phyloP scores from a whole-genome alignment of 2,329 filamentous ascomycete genomes.

The Penicillium sp. region DNA sequence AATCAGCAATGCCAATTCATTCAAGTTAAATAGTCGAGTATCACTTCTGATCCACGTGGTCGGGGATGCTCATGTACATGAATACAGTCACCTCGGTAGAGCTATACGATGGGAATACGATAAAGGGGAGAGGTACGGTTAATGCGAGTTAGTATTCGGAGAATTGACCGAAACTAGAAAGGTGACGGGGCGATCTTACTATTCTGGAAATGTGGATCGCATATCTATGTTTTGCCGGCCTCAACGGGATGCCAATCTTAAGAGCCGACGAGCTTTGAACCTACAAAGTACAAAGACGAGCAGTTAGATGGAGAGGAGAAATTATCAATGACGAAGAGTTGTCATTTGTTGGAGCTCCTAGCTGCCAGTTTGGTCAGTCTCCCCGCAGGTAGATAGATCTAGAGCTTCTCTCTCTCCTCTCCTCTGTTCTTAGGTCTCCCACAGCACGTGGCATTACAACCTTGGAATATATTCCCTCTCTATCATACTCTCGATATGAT shows the following conservation, averaged over 20 bases:
- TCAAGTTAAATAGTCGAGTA: constrained; percentile 3
- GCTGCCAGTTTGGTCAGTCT: too few species aligned
- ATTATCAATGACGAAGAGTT: too few species aligned
- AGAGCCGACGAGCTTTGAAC: background rate
- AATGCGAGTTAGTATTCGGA: background rate
- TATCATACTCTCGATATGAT: too few species aligned
- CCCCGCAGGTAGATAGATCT: too few species aligned
- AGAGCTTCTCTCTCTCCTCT: too few species aligned
- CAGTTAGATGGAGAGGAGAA: background rate
- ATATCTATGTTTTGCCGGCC: background rate
- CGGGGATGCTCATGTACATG: background rate
- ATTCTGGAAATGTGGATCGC: background rate
- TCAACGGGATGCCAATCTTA: background rate
- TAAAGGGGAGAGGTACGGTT: background rate
- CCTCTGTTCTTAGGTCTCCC: too few species aligned
- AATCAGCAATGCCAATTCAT: background rate
- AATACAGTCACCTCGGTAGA: constrained; percentile 2
- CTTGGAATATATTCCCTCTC: too few species aligned
- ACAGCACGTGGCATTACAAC: too few species aligned
- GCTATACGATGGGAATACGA: constrained; percentile 21
- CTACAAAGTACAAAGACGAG: background rate
- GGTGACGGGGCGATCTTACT: background rate
- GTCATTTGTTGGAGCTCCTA: too few species aligned
- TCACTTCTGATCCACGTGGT: background rate
- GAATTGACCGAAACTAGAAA: background rate